Base-by-base conservation (phyloP, 2,329 filamentous ascomycete species). In the Xylariaceae sp. region DNA sequence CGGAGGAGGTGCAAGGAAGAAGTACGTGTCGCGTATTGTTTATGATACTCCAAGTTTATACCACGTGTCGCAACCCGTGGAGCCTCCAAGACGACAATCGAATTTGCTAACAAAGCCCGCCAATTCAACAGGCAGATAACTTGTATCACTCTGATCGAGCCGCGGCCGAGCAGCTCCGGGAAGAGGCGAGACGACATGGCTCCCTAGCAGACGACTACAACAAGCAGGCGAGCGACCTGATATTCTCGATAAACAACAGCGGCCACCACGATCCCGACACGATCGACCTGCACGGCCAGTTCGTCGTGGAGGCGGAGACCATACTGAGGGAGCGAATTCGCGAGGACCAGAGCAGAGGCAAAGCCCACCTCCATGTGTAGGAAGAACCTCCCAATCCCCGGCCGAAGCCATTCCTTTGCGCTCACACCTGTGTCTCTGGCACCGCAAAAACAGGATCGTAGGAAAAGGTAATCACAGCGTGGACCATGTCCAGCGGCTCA, bases 251-350 rank as follows among this genome's bases (percentile, higher is more conserved):
- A 70, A 97, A 97, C 60, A 81, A 85, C 14, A 63, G 71, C 3
- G 85, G 79, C 13, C 79, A 83, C 45, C 83, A 94, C 8, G 74
- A 78, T 12, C 70, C 71, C 28, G 90, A 97, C 64, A 88, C 85
- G 7, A 89, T 98, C 53, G 92, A 98, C 65, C 72, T 98, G 33
- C 92, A 98, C 62, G 92, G 92, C 3, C 85, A 94, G 59, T 96
- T 84, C 56, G 89, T 95, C 43, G 87, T 95, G 60, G 92, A 97
- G 68, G 92, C 92, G 4, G 88, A 95, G 69, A 78, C 87, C 48
- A 92, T 96, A 41, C 70, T 97, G 15, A 86, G 90, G 66, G 73
- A 86, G 63, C 76, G 92, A 50, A 94, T 98, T 57, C 77, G 78
- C 50, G 81, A 85, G 51, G 88, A 88, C 42, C 78, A 79, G 59